Evolutionary conservation across 73 alveolate genomes (phyloP).

Genomic region (Vitrella brassicaformis): DNA sequence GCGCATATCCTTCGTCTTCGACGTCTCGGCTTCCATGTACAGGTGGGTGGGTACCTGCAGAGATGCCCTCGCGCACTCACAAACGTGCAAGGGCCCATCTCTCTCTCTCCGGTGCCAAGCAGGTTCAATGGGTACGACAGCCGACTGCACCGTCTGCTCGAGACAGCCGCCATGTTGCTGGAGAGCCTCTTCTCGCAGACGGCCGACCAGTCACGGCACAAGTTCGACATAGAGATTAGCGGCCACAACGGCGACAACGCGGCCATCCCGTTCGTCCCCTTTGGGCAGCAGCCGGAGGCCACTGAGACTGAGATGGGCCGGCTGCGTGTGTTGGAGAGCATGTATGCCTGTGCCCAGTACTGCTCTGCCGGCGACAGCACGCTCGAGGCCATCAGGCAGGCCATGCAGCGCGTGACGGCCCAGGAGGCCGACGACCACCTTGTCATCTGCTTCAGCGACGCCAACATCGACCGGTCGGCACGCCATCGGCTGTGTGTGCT

Average conservation of each 20-base stretch:
- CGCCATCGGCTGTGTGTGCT: no score
- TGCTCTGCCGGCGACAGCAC: constrained; percentile 31
- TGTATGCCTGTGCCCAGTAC: constrained; percentile 17
- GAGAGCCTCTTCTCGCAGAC: not conserved
- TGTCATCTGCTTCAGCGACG: constrained; percentile 18
- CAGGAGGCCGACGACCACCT: constrained; percentile 13
- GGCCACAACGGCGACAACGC: constrained; percentile 16
- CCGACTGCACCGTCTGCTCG: constrained; percentile 20
- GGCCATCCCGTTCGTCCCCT: constrained; percentile 7
- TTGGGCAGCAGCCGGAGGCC: constrained; percentile 16
- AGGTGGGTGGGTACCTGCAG: no score
- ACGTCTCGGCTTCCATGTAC: constrained; percentile 19
- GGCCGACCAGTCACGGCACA: not conserved
- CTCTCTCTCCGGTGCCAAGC: no score
- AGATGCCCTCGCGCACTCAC: no score
- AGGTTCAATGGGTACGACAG: constrained; percentile 16
- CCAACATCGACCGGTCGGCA: constrained; percentile 29
- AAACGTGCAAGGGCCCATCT: no score
- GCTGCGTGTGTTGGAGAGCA: no score
- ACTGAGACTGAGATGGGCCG: no score
- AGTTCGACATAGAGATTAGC: constrained; percentile 3
- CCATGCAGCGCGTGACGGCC: constrained; percentile 3
- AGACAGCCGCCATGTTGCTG: constrained; percentile 9
- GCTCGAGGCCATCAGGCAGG: constrained; percentile 18
- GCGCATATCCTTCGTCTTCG: constrained; percentile 15